Evolutionary conservation across 495 filamentous ascomycete species (phyloP), one percentile per base, ranked within the genome.

Genomic region (Daldinia caldariorum): DNA sequence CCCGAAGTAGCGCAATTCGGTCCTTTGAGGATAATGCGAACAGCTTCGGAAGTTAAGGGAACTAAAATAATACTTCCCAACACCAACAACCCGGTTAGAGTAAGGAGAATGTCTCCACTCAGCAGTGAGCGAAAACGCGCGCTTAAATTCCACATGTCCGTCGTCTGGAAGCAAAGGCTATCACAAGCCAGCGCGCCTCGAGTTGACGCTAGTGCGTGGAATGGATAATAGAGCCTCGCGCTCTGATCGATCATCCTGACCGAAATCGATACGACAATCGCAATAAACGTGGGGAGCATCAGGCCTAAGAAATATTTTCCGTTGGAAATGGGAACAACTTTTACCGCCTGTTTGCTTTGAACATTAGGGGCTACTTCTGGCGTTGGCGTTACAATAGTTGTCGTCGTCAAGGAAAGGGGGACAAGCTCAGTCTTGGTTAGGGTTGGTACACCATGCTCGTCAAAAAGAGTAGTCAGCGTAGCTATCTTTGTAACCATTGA

Each of bases 221-320:
- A 80, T 14, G 75, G 76, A 22, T 80, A 77, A 37, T 78, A 75
- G 34, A 79, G 72, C 56, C 72, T 77, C 14, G 71, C 76, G 22
- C 66, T 74, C 50, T 71, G 73, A 53, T 79, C 74, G 38, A 79
- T 45, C 16, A 78, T 67, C 37, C 69, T 67, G 8, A 77, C 67
- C 7, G 74, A 71, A 34, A 79, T 59, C 10, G 73, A 75, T 1
- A 79, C 41, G 1, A 66, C 6, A 35, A 77, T 71, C 3, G 77
- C 75, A 7, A 78, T 60, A n/a, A 79, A 47, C 8, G 76, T 76
- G 35, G 78, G 78, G 12, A 80, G 64, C 73, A 79, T 78, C 14
- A 74, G 66, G 13, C 74, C 78, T 6, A 67, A 45, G 54, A 80
- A 77, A 62, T 80, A 79, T 16, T 71, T 66, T 2, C 66, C 72